Conservation (phyloP, 2,329 filamentous ascomycete genomes). For the Colletotrichum sojae region DNA sequence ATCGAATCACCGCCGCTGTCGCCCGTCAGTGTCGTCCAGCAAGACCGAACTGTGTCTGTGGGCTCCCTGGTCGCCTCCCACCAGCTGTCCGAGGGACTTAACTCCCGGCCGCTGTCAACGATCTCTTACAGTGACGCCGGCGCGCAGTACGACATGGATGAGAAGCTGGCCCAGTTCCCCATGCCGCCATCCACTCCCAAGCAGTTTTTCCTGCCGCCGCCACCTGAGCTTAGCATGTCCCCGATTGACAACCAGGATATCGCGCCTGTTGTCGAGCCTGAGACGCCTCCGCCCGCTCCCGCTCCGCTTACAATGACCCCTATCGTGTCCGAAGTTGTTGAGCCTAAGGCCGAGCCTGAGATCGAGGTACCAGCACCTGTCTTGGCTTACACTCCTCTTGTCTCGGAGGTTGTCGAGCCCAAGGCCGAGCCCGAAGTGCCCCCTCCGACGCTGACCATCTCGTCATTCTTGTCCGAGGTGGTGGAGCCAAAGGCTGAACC, state of each 20-base stretch:
- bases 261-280: slow-evolving; percentile 58
- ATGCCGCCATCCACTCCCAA: slow-evolving; percentile 63
- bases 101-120: slow-evolving; percentile 60
- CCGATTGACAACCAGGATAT: slow-evolving; percentile 60
- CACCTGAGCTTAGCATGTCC: slow-evolving; percentile 59
- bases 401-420: slow-evolving; percentile 59
- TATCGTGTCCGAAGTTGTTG: slow-evolving; percentile 50
- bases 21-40: slow-evolving; percentile 46
- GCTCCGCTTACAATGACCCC: slow-evolving; percentile 51
- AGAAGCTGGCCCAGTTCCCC: slow-evolving; percentile 68
- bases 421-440: slow-evolving; percentile 43
- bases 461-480: slow-evolving; percentile 52
- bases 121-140: slow-evolving; percentile 68
- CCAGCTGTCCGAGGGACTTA: slow-evolving; percentile 45
- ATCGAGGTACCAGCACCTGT: slow-evolving; percentile 40
- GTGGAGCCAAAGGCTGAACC: slow-evolving; percentile 55
- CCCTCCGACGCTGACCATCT: slow-evolving; percentile 53
- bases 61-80: slow-evolving; percentile 54
- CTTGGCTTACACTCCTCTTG: slow-evolving; percentile 57
- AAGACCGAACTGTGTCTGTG: slow-evolving; percentile 51
- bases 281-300: slow-evolving; percentile 48
- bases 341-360: slow-evolving; percentile 51
- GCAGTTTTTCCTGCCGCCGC: slow-evolving; percentile 48
- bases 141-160: slow-evolving; percentile 66
- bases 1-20: slow-evolving; percentile 38